Evolutionary conservation across 2,329 filamentous ascomycete species (phyloP).

Genomic region (Lachnellula arida): DNA sequence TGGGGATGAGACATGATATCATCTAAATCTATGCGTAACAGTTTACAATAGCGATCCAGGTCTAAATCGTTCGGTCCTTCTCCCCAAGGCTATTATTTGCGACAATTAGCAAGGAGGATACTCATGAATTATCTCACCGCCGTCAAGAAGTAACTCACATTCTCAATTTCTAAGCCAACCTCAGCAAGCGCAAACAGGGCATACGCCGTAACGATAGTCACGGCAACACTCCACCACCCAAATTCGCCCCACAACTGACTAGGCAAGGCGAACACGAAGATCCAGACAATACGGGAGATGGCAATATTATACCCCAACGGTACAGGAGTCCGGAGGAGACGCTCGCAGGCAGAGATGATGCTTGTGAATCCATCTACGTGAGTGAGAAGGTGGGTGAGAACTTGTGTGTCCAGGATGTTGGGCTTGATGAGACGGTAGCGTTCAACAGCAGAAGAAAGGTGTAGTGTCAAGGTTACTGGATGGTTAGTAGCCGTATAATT

Average conservation of each 20-base stretch:
- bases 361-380: slow-evolving; percentile 22
- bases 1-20: slow-evolving; percentile 13
- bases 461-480: slow-evolving; percentile 20
- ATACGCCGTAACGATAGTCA: slow-evolving; percentile 24
- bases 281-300: slow-evolving; percentile 25
- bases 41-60: slow-evolving; percentile 21
- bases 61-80: slow-evolving; percentile 24
- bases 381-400: slow-evolving; percentile 24
- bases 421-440: slow-evolving; percentile 7
- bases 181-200: slow-evolving; percentile 22
- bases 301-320: slow-evolving; percentile 26
- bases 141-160: slow-evolving; percentile 8
- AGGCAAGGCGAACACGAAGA: slow-evolving; percentile 22
- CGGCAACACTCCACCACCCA: slow-evolving; percentile 20
- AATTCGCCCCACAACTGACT: slow-evolving; percentile 22
- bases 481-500: slow-evolving; percentile 13
- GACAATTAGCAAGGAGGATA: background rate
- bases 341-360: slow-evolving; percentile 23
- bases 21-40: slow-evolving; percentile 19
- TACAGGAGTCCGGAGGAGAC: slow-evolving; percentile 23
- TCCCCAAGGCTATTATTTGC: slow-evolving; percentile 16
- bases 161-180: slow-evolving; percentile 24
- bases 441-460: slow-evolving; percentile 19
- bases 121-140: too few species aligned
- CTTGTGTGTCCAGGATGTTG: slow-evolving; percentile 20